Conservation (phyloP, 2,329 filamentous ascomycete species). For the Nothopassalora personata region DNA sequence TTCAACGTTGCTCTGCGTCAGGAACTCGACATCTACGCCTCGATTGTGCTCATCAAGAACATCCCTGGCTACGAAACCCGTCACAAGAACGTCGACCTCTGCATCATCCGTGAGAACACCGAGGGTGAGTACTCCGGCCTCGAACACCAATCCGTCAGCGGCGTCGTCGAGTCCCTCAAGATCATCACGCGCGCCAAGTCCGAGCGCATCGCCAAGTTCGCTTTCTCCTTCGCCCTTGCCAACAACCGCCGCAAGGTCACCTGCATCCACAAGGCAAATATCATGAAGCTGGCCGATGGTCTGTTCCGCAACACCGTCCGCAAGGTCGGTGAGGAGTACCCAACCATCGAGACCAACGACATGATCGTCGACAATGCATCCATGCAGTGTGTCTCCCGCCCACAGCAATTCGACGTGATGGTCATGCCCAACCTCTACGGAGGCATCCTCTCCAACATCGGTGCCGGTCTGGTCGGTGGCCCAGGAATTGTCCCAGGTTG, state of each 20-base stretch:
- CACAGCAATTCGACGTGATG: conserved; percentile 99
- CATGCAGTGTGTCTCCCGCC: conserved; percentile 95
- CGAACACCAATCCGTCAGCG: conserved; percentile 94
- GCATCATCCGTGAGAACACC: conserved; percentile 99
- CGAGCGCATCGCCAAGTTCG: conserved; percentile 98
- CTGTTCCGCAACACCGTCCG: conserved; percentile 98
- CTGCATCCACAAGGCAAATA: conserved; percentile 99
- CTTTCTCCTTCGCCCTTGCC: conserved; percentile 93
- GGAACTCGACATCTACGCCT: conserved; percentile 99
- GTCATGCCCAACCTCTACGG: conserved; percentile 99
- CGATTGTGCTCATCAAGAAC: conserved; percentile 97
- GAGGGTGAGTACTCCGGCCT: conserved; percentile 99
- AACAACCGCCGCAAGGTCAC: conserved; percentile 99
- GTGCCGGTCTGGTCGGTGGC: conserved; percentile 91
- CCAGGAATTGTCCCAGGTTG: conserved; percentile 96
- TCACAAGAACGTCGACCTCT: conserved; percentile 94
- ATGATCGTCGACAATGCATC: conserved; percentile 99
- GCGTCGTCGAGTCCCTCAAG: conserved; percentile 98
- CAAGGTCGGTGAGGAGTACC: conserved; percentile 87
- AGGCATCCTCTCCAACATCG: conserved; percentile 98
- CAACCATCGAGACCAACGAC: conserved; percentile 91
- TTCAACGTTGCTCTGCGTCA: conserved; percentile 99
- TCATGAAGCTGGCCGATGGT: conserved; percentile 99
- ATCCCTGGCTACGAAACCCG: conserved; percentile 97
- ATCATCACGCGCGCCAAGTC: conserved; percentile 99